Conservation (phyloP, 495 filamentous ascomycete genomes). For the Polyplosphaeria fusca region DNA sequence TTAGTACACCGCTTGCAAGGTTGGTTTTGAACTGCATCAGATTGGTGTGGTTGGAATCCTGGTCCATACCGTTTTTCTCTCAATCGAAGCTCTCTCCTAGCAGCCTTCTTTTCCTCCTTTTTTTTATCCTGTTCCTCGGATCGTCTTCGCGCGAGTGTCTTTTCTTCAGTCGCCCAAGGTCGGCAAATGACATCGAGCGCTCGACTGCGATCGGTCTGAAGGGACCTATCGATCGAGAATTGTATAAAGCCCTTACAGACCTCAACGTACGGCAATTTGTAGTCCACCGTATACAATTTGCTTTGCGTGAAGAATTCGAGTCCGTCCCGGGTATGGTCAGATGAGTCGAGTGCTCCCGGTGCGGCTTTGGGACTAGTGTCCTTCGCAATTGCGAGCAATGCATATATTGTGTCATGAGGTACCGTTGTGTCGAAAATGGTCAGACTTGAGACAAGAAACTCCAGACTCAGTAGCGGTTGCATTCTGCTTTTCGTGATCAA, state of each 20-base stretch:
- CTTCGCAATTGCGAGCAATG: constrained; percentile 25
- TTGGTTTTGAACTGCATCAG: no score
- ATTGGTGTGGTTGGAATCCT: no score
- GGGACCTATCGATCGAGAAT: constrained; percentile 33
- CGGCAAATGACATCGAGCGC: constrained; percentile 35
- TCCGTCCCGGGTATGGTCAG: neutral
- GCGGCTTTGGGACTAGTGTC: constrained; percentile 22
- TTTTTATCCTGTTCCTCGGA: neutral
- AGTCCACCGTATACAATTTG: constrained; percentile 38
- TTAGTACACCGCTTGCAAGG: no score
- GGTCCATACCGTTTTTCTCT: neutral
- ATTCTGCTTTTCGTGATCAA: constrained; percentile 2
- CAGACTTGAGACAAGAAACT: constrained; percentile 28
- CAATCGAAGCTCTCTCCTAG: neutral
- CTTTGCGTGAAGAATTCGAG: constrained; percentile 19
- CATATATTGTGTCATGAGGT: constrained; percentile 27
- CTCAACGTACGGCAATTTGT: constrained; percentile 37
- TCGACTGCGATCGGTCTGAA: constrained; percentile 14
- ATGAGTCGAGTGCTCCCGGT: neutral
- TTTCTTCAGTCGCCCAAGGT: constrained; percentile 30
- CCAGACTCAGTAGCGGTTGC: constrained; percentile 23
- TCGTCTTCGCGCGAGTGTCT: neutral
- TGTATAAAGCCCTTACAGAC: constrained; percentile 36
- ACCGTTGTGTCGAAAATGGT: constrained; percentile 16
- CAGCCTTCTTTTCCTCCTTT: neutral